These are phyloP conservation scores for Raphidocelis subcapitata DNA, from an alignment of 139 green algal genomes.

Conservation along the genomic window DNA sequence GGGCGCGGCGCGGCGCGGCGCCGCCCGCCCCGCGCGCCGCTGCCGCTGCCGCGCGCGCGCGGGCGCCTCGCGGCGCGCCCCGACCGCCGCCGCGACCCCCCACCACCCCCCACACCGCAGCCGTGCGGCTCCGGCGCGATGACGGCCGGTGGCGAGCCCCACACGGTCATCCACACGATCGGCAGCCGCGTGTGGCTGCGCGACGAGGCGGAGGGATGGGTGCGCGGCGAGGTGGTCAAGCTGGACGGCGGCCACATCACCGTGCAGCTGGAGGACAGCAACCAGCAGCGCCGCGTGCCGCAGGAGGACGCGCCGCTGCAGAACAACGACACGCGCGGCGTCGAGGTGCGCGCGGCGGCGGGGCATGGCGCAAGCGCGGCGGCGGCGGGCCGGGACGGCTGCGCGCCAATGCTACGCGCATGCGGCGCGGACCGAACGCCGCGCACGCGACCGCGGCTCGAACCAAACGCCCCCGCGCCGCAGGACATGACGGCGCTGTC, in stretches of 20 bases:
- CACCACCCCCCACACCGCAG: no score
- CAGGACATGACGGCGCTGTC: slow-evolving; percentile 98
- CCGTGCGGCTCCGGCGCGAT: no score
- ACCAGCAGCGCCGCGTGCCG: slow-evolving; percentile 9
- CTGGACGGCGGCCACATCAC: slow-evolving; percentile 42
- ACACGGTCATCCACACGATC: slow-evolving; percentile 62
- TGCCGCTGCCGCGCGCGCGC: no score
- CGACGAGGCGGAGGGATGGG: slow-evolving; percentile 67
- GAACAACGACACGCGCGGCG: slow-evolving; percentile 66
- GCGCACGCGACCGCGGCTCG: no score
- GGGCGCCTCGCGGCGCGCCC: no score
- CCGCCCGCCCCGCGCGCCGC: no score
- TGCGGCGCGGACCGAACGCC: no score
- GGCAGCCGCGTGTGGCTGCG: slow-evolving; percentile 74
- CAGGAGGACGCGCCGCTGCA: slow-evolving; percentile 74
- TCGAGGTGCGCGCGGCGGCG: slow-evolving; percentile 64
- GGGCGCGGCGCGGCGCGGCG: no score
- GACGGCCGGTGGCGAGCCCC: no score
- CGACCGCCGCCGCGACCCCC: no score
- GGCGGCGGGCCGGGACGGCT: no score
- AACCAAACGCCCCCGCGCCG: neutral
- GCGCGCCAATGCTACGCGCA: no score
- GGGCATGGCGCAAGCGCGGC: neutral
- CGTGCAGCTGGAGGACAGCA: slow-evolving; percentile 39
- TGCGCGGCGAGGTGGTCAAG: slow-evolving; percentile 74